phyloP scores from a whole-genome alignment of 2,329 filamentous ascomycete species.

The Xylariaceae sp. region DNA sequence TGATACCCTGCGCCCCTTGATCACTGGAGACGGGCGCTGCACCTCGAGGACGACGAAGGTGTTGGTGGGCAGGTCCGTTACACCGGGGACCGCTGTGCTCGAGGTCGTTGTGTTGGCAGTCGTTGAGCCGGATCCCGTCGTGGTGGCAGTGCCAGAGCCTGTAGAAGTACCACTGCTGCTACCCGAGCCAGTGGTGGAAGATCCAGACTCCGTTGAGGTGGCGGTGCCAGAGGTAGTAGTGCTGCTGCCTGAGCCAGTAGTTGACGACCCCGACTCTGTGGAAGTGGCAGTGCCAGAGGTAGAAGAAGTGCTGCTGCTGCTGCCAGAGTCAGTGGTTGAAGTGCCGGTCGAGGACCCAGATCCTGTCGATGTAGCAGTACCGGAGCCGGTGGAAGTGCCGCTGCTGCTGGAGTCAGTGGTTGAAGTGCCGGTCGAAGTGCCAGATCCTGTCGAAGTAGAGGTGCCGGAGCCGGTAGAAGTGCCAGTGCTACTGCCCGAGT shows the following conservation, averaged over 20 bases:
- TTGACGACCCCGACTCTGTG: too few species aligned
- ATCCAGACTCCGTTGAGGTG: too few species aligned
- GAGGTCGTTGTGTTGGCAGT: constrained; percentile 9
- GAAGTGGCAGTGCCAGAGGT: background rate
- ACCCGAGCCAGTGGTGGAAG: too few species aligned
- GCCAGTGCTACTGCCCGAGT: background rate
- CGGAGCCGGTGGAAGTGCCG: too few species aligned
- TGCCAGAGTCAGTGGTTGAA: background rate
- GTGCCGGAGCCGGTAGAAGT: background rate
- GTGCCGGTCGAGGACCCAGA: background rate
- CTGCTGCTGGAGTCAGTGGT: background rate
- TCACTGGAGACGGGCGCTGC: constrained; percentile 8
- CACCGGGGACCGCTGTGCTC: constrained; percentile 10
- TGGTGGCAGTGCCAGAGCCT: too few species aligned
- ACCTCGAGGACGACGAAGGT: constrained; percentile 18
- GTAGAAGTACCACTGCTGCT: too few species aligned
- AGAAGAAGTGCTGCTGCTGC: too few species aligned
- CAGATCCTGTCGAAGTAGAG: background rate
- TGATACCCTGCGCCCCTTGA: constrained; percentile 9
- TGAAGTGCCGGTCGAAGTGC: background rate
- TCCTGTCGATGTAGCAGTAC: background rate
- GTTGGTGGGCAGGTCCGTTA: constrained; percentile 13
- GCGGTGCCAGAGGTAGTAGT: background rate
- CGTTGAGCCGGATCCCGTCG: too few species aligned
- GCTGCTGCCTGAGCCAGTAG: background rate